These are phyloP conservation scores for Graphilbum ipis-grandicollis DNA, from an alignment of 2,329 filamentous ascomycete genomes.

Conservation along the genomic window DNA sequence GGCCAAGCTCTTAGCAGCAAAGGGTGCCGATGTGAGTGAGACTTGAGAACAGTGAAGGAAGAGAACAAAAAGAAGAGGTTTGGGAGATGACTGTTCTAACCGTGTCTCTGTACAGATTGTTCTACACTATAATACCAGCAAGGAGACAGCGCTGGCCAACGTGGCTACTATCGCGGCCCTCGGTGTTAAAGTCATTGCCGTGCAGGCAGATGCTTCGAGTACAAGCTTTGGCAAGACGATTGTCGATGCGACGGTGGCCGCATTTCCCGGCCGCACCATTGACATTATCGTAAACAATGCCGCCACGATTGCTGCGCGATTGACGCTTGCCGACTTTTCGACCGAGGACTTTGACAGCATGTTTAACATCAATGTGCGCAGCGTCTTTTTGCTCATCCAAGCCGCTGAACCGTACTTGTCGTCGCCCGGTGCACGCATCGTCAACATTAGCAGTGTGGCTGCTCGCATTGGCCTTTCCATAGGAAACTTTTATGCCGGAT, in stretches of 20 bases:
- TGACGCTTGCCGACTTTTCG: conserved; percentile 2
- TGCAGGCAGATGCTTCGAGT: conserved; percentile 7
- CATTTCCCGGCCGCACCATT: conserved; percentile 8
- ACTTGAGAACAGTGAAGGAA: neutral
- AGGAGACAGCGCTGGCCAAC: conserved; percentile 5
- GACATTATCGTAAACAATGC: conserved; percentile 10
- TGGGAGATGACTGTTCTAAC: neutral
- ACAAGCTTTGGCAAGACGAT: conserved; percentile 6
- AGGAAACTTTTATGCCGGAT: conserved; percentile 5
- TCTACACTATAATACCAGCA: conserved; percentile 9
- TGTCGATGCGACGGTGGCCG: conserved; percentile 3
- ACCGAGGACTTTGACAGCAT: conserved; percentile 5
- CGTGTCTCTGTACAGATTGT: conserved; percentile 3
- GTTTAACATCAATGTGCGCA: conserved; percentile 9
- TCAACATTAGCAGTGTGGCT: conserved; percentile 8
- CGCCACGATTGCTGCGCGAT: conserved; percentile 1
- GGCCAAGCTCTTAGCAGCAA: conserved; percentile 5
- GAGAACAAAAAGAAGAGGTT: no score
- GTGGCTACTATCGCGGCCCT: conserved; percentile 1
- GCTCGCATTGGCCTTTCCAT: conserved; percentile 4
- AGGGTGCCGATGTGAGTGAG: conserved; percentile 7
- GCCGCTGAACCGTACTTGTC: conserved; percentile 7
- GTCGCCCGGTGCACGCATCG: conserved; percentile 6
- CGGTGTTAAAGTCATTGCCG: conserved; percentile 6
- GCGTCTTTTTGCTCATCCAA: conserved; percentile 8